These are phyloP conservation scores for Escovopsis weberi DNA, from an alignment of 2,329 filamentous ascomycete genomes.

Conservation along the genomic window DNA sequence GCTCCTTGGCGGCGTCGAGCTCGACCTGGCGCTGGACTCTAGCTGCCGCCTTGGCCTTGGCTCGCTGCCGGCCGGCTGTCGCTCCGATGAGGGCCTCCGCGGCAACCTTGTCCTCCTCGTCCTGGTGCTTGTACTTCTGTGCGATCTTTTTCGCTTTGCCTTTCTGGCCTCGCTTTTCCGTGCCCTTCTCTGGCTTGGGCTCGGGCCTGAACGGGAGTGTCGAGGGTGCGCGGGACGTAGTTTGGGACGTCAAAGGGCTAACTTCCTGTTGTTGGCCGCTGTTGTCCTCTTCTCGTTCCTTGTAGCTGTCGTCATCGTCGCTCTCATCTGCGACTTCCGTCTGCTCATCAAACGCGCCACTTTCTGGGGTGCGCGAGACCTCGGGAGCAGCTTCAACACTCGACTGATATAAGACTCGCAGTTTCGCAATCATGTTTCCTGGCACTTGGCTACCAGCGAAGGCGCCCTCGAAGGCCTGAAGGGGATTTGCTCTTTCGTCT, in stretches of 20 bases:
- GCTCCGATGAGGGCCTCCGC: conserved; percentile 82
- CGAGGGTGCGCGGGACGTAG: conserved; percentile 3
- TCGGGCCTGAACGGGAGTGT: conserved; percentile 3
- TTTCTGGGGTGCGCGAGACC: background rate
- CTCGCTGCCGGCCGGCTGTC: conserved; percentile 48
- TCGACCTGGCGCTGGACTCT: conserved; percentile 57
- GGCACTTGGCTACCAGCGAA: conserved; percentile 15
- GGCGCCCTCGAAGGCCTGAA: conserved; percentile 17
- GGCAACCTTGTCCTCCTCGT: conserved; percentile 78
- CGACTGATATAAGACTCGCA: conserved; percentile 11
- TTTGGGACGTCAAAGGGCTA: conserved; percentile 7
- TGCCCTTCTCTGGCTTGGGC: conserved; percentile 22
- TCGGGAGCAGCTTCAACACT: background rate
- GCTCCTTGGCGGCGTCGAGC: conserved; percentile 53
- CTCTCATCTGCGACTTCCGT: background rate
- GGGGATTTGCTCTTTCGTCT: conserved; percentile 22
- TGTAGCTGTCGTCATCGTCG: conserved; percentile 5
- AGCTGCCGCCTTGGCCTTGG: conserved; percentile 51
- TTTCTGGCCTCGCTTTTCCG: conserved; percentile 56
- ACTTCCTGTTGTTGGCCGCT: conserved; percentile 13
- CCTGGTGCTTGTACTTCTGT: conserved; percentile 82
- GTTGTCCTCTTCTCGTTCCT: conserved; percentile 6
- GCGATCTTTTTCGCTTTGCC: conserved; percentile 78
- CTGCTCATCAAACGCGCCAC: no score
- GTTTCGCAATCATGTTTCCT: conserved; percentile 12